Percentiles rank a stretch among this genome's conserved stretches.
phyloP scores from a whole-genome alignment of 1,284 basidiomycete genomes.

The Cystobasidium pallidum region DNA sequence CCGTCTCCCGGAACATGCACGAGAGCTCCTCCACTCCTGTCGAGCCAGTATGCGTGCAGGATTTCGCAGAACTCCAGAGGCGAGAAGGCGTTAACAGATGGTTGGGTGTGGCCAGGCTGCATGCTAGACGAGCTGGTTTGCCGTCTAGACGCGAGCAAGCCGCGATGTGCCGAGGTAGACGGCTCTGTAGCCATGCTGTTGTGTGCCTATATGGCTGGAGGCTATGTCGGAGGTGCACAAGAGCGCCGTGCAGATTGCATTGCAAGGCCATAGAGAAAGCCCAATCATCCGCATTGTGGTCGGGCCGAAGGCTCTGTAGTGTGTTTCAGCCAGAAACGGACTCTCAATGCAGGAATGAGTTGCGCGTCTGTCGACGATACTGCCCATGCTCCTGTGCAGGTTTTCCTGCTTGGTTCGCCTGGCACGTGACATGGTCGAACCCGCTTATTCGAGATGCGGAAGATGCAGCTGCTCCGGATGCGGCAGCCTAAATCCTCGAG shows the following conservation, averaged over 20 bases:
- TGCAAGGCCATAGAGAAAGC: neutral
- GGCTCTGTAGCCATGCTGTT: neutral
- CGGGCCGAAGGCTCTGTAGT: neutral
- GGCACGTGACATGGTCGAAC: slow-evolving; percentile 4
- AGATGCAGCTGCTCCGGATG: neutral
- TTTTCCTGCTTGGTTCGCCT: no score
- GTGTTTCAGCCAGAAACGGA: neutral
- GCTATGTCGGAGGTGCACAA: neutral
- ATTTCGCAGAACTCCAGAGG: slow-evolving; percentile 25
- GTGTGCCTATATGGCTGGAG: neutral
- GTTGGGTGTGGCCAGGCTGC: neutral
- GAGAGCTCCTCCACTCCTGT: neutral
- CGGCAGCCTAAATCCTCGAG: neutral
- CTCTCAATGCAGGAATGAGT: no score
- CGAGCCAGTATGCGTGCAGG: slow-evolving; percentile 17
- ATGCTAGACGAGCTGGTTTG: slow-evolving; percentile 1
- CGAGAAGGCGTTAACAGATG: neutral
- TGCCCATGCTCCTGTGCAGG: no score
- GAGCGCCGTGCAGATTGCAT: neutral
- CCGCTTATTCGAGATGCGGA: neutral
- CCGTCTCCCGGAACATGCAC: neutral
- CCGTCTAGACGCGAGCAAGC: neutral
- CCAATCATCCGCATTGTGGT: neutral
- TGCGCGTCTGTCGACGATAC: no score
- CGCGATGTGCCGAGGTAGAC: neutral